phyloP scores from a whole-genome alignment of 2,329 filamentous ascomycete species.

The Trichoderma aggressivum region DNA sequence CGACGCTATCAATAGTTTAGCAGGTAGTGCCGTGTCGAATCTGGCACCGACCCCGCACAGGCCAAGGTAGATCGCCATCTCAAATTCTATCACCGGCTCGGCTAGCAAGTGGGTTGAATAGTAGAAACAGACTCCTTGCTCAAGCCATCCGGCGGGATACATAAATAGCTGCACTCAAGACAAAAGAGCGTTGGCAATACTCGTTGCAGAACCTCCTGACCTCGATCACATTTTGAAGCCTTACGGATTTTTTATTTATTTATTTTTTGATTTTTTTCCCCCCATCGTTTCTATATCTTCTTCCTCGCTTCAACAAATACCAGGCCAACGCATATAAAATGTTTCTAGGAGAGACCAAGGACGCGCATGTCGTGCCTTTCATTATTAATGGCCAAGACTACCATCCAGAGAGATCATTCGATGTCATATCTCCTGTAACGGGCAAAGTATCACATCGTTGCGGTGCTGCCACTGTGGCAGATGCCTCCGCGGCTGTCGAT shows the following conservation, averaged over 20 bases:
- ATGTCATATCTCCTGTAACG: conserved; percentile 55
- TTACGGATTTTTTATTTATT: background rate
- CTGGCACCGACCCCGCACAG: conserved; percentile 7
- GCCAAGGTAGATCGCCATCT: background rate
- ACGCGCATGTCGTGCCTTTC: conserved; percentile 34
- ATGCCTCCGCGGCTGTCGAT: conserved; percentile 51
- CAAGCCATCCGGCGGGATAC: too few species aligned
- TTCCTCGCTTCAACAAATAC: background rate
- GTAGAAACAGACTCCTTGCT: background rate
- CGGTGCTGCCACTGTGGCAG: conserved; percentile 52
- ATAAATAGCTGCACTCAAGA: background rate
- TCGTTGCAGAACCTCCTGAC: background rate
- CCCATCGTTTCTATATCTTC: background rate
- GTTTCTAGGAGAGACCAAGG: background rate
- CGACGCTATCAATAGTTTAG: background rate
- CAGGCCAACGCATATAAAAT: background rate
- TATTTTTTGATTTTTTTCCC: background rate
- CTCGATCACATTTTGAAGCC: background rate
- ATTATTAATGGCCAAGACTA: conserved; percentile 45
- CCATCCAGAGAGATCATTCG: conserved; percentile 46
- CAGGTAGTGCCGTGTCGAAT: background rate
- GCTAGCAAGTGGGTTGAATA: background rate
- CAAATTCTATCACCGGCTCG: background rate
- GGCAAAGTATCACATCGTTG: conserved; percentile 53
- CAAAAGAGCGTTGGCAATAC: background rate